Conservation (phyloP, 768 basidiomycete genomes). For the Phanerochaete carnosa region DNA sequence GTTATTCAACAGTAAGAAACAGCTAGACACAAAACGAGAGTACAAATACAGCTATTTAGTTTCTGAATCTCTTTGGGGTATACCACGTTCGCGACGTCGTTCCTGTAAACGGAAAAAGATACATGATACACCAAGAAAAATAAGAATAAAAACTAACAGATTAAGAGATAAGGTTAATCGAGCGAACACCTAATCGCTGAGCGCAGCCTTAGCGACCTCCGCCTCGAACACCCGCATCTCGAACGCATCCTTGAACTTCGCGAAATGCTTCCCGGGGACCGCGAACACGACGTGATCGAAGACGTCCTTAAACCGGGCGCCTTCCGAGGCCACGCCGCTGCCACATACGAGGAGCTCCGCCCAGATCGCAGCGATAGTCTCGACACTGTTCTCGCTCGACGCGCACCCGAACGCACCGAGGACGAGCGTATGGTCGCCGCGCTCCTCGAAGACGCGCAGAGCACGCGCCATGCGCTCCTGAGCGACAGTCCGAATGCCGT, state of each 20-base stretch:
- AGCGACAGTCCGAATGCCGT: slow-evolving; percentile 40
- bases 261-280: slow-evolving; percentile 34
- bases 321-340: slow-evolving; percentile 17
- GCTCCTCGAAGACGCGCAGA: slow-evolving; percentile 40
- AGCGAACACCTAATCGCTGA: not conserved
- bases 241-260: slow-evolving; percentile 37
- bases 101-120: not conserved
- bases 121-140: not conserved
- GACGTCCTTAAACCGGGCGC: slow-evolving; percentile 35
- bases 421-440: slow-evolving; percentile 36
- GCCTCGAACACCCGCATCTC: slow-evolving; percentile 37
- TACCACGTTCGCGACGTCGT: not conserved
- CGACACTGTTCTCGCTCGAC: slow-evolving; percentile 37
- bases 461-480: slow-evolving; percentile 47
- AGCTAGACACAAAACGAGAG: not conserved
- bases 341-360: slow-evolving; percentile 41
- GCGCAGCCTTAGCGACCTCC: slow-evolving; percentile 21
- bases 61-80: not conserved
- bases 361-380: slow-evolving; percentile 42
- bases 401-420: slow-evolving; percentile 47
- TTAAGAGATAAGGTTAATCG: not conserved
- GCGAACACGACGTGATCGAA: slow-evolving; percentile 44
- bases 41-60: not conserved
- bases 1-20: not conserved
- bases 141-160: not conserved